A percentile compares a stretch with the other conserved stretches of the same genome.
phyloP scores from a whole-genome alignment of 176 grass and related monocot species.

The Sorghum bicolor region Sorghum_bicolor_NCBIv3 NC_012871.2:2885501-2886000 shows the following conservation, averaged over 20 bases:
- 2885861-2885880: neutral
- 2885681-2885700: neutral
- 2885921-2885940: neutral
- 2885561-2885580: neutral
- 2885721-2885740: neutral
- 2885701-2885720: too few relatives aligned
- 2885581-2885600: too few relatives aligned
- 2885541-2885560: neutral
- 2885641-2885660: neutral
- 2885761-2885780: neutral
- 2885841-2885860: neutral
- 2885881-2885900: neutral
- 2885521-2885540: neutral
- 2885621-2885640: neutral
- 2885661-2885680: neutral
- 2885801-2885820: neutral
- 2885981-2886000: neutral
- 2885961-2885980: neutral
- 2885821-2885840: neutral
- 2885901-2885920: neutral
- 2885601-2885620: neutral
- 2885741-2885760: neutral
- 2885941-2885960: neutral
- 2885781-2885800: neutral
- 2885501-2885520: too few relatives aligned